phyloP scores from a whole-genome alignment of 139 green algal genomes.

The Chlamydomonas sp. region DNA sequence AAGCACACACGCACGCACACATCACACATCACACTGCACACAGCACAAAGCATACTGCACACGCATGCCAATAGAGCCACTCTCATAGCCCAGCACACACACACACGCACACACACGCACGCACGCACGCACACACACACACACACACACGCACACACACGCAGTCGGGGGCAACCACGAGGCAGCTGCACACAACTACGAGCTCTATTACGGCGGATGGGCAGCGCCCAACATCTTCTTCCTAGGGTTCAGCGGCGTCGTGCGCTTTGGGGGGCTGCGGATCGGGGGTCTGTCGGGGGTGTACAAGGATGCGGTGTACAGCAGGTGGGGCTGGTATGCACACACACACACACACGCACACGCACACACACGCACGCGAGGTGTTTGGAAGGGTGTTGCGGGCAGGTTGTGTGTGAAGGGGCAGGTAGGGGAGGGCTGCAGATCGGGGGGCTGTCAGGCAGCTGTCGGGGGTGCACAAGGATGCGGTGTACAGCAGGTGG shows the following conservation, averaged over 20 bases:
- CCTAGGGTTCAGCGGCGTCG: constrained; percentile 79
- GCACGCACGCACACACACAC: not conserved
- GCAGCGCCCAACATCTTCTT: constrained; percentile 94
- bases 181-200: constrained; percentile 87
- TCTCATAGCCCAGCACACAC: too few relatives aligned
- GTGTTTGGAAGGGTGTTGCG: too few relatives aligned
- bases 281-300: constrained; percentile 94
- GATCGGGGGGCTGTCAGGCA: too few relatives aligned
- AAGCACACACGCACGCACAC: constrained; percentile 1
- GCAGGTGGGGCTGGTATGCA: too few relatives aligned
- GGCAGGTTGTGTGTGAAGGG: too few relatives aligned
- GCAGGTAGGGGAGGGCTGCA: too few relatives aligned
- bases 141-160: not conserved
- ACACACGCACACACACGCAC: not conserved
- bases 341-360: too few relatives aligned
- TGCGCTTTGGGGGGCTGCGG: constrained; percentile 86
- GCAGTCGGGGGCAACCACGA: constrained; percentile 98
- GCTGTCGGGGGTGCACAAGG: too few relatives aligned
- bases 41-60: not conserved
- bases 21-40: not conserved
- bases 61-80: not conserved
- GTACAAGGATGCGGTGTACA: constrained; percentile 76
- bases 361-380: too few relatives aligned
- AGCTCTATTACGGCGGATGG: constrained; percentile 95
- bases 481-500: too few relatives aligned